Evolutionary conservation across 345 rosid species (phyloP).

Genomic region (Garcia nutans): DNA sequence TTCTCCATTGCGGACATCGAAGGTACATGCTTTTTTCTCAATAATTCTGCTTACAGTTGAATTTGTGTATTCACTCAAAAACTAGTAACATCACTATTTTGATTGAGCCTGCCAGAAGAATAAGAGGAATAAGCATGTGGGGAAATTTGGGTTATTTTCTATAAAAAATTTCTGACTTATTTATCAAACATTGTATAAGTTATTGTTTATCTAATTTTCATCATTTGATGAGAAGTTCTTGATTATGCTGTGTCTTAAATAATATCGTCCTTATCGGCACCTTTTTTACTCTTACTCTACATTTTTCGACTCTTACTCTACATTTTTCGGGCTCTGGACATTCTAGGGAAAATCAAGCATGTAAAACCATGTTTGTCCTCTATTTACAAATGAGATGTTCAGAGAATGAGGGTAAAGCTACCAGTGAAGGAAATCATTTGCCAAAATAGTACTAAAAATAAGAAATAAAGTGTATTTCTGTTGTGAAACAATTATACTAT

Average conservation of each 20-base stretch:
- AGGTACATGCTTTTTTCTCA: constrained; percentile 49
- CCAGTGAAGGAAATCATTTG: too few relatives aligned
- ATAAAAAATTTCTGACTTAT: constrained; percentile 1
- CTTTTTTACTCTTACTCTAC: too few relatives aligned
- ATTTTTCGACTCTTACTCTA: too few relatives aligned
- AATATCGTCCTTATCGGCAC: too few relatives aligned
- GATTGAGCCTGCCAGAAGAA: too few relatives aligned
- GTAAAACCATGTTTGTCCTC: too few relatives aligned
- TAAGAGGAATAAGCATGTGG: background rate
- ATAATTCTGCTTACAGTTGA: background rate
- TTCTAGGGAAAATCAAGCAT: background rate
- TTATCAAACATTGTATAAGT: background rate
- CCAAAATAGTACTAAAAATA: too few relatives aligned
- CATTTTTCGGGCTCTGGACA: background rate
- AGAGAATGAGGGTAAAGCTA: too few relatives aligned
- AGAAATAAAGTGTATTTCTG: background rate
- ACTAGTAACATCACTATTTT: background rate
- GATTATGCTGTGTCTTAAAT: too few relatives aligned
- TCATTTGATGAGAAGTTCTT: background rate
- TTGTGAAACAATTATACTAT: background rate
- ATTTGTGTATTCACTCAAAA: background rate
- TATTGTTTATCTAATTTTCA: background rate
- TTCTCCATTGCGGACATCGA: constrained; percentile 93
- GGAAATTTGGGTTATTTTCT: background rate
- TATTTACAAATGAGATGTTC: too few relatives aligned